phyloP scores from a whole-genome alignment of 208 protist genomes.

The Trypanosoma congolense region DNA sequence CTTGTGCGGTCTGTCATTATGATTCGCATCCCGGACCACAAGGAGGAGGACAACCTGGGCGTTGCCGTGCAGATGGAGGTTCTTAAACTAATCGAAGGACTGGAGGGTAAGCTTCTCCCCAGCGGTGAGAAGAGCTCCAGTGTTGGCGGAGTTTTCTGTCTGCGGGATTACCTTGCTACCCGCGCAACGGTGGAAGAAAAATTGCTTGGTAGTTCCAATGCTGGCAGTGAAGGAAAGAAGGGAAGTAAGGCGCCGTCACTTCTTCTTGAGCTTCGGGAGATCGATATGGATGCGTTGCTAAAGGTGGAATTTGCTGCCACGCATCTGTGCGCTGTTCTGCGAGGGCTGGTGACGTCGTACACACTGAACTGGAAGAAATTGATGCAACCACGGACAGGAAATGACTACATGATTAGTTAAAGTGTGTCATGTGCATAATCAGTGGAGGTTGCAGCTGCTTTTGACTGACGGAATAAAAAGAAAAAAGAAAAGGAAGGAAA shows the following conservation, averaged over 20 bases:
- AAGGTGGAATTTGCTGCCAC: constrained; percentile 54
- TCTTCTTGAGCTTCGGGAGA: constrained; percentile 53
- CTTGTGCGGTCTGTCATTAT: constrained; percentile 60
- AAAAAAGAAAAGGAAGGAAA: not conserved
- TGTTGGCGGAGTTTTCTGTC: constrained; percentile 34
- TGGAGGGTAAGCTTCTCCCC: constrained; percentile 37
- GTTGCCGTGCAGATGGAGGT: constrained; percentile 75
- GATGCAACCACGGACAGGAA: constrained; percentile 61
- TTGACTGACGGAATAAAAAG: not conserved
- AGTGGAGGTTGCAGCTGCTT: too few relatives aligned
- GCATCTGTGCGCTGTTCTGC: constrained; percentile 49
- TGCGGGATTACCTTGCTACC: constrained; percentile 47
- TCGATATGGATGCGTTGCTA: constrained; percentile 55
- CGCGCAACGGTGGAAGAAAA: constrained; percentile 67
- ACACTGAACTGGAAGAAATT: constrained; percentile 85
- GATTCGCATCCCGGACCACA: constrained; percentile 71
- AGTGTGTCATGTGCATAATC: too few relatives aligned
- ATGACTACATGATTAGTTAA: constrained; percentile 65
- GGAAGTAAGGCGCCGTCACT: constrained; percentile 43
- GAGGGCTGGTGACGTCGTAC: constrained; percentile 70
- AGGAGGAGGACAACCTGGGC: constrained; percentile 86
- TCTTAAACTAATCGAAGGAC: constrained; percentile 51
- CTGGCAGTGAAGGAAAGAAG: not conserved
- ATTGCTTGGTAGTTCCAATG: constrained; percentile 38
- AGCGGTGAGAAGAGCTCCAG: constrained; percentile 13